Conservation (phyloP, 73 alveolate species). For the Paramecium sexaurelia region DNA sequence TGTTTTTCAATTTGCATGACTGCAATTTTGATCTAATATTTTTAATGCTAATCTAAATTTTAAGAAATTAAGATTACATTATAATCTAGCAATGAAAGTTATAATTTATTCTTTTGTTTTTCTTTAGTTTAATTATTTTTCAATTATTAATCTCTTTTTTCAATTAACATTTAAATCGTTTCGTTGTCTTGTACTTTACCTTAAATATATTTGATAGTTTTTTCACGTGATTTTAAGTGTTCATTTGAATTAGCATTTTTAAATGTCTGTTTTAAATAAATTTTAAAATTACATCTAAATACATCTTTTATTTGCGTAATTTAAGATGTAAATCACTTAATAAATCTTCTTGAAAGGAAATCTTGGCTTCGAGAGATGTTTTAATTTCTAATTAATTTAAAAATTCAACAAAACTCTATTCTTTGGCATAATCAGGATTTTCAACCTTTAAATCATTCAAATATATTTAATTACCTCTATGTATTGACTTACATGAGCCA, state of each 20-base stretch:
- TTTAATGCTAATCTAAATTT: neutral
- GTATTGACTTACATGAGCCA: slow-evolving; percentile 16
- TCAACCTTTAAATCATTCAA: neutral
- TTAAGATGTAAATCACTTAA: neutral
- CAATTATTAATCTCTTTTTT: neutral
- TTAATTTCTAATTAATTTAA: slow-evolving; percentile 18
- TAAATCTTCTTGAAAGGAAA: neutral
- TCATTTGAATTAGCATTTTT: slow-evolving; percentile 38
- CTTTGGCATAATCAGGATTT: neutral
- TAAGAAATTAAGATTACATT: neutral
- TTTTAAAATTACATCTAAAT: neutral
- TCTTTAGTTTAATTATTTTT: neutral
- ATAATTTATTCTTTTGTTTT: neutral
- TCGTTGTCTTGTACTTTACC: neutral
- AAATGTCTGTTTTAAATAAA: neutral
- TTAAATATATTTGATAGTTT: neutral
- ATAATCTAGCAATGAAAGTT: neutral
- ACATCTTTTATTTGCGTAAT: neutral
- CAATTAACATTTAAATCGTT: neutral
- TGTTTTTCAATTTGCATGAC: neutral
- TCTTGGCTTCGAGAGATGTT: neutral
- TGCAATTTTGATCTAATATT: neutral
- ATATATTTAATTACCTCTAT: neutral
- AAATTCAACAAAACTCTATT: neutral
- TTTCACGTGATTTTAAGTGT: neutral